Evolutionary conservation across 228 moss, liverwort and hornwort species (phyloP).

Genomic region (Sphagnum fallax): DNA sequence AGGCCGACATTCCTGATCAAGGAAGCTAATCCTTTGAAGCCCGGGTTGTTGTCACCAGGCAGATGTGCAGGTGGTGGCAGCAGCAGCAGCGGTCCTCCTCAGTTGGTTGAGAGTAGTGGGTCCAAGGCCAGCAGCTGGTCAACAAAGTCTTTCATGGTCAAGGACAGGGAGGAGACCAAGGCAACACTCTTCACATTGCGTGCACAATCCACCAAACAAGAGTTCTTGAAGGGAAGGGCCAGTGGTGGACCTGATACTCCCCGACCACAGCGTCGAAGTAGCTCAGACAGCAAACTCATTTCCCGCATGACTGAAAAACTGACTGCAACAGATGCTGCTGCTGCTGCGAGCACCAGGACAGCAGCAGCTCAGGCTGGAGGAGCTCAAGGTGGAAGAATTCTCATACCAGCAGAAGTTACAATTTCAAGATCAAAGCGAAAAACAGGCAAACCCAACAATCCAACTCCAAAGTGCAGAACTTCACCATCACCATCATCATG

Average conservation of each 20-base stretch:
- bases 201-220: conserved; percentile 44
- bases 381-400: conserved; percentile 4
- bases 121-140: conserved; percentile 9
- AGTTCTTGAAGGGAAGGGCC: conserved; percentile 53
- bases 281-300: conserved; percentile 39
- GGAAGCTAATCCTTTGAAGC: conserved; percentile 20
- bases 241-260: conserved; percentile 57
- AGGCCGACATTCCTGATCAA: conserved; percentile 12
- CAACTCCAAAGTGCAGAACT: conserved; percentile 18
- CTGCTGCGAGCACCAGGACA: no score
- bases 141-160: conserved; percentile 25
- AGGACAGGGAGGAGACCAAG: conserved; percentile 39
- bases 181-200: conserved; percentile 26
- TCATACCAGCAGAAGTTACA: conserved; percentile 13
- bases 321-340: conserved; percentile 10
- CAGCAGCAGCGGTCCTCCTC: conserved; percentile 1
- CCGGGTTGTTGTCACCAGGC: conserved; percentile 1
- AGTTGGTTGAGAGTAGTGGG: conserved; percentile 10
- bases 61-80: conserved; percentile 8
- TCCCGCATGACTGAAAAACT: conserved; percentile 38
- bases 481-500: no score
- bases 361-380: no score
- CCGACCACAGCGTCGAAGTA: conserved; percentile 28
- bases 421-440: conserved; percentile 18
- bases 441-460: conserved; percentile 20